Evolutionary conservation across 78 protist genomes (phyloP).

Genomic region (Speleostelium caveatum): DNA sequence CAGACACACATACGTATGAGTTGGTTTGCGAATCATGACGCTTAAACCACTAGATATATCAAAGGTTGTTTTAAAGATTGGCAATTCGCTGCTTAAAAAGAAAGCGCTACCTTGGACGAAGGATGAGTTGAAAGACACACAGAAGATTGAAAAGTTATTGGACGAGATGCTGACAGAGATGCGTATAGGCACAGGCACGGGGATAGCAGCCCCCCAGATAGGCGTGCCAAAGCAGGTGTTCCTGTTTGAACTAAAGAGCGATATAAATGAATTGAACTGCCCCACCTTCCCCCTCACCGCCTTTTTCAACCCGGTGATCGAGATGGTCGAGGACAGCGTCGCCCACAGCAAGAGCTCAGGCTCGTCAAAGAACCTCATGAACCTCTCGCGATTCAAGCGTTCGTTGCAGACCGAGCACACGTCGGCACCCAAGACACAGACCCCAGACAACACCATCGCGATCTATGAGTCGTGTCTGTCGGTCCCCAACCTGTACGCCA

Average conservation of each 20-base stretch:
- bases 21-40: too few relatives aligned
- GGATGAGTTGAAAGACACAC: constrained; percentile 21
- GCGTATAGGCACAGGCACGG: constrained; percentile 26
- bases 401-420: neutral
- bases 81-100: constrained; percentile 27
- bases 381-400: constrained; percentile 26
- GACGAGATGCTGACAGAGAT: constrained; percentile 28
- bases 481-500: constrained; percentile 34
- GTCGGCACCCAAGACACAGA: neutral
- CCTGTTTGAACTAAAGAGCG: neutral
- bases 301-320: constrained; percentile 53
- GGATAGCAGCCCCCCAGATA: constrained; percentile 69
- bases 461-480: constrained; percentile 65
- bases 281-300: constrained; percentile 67
- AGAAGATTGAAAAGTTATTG: constrained; percentile 17
- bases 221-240: constrained; percentile 59
- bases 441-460: constrained; percentile 15
- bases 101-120: constrained; percentile 38
- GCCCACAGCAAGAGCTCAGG: neutral
- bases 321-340: constrained; percentile 38
- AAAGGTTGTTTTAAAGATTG: constrained; percentile 28
- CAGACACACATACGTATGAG: too few relatives aligned
- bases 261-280: neutral
- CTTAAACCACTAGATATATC: constrained; percentile 13
- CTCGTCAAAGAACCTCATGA: constrained; percentile 5